These are phyloP conservation scores for Passalora sequoiae DNA, from an alignment of 2,329 filamentous ascomycete genomes.

Conservation along the genomic window DNA sequence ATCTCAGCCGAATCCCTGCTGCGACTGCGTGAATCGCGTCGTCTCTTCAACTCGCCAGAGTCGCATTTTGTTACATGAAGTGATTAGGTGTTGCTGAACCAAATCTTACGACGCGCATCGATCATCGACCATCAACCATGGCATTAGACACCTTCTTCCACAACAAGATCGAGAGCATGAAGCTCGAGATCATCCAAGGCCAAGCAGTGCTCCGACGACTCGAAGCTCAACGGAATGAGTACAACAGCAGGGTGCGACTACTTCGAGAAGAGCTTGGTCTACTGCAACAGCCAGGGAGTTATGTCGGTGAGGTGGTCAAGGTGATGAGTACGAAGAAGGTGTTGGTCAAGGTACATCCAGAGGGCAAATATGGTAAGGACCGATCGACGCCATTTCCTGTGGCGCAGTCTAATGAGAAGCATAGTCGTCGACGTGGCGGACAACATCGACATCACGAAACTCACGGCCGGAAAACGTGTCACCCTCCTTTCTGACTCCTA, in stretches of 20 bases:
- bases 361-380: constrained; percentile 93
- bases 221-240: constrained; percentile 97
- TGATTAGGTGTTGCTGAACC: too few relatives aligned
- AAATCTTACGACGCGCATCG: too few relatives aligned
- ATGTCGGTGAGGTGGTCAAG: constrained; percentile 99
- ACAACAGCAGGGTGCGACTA: constrained; percentile 95
- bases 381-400: neutral
- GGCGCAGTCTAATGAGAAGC: neutral
- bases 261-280: constrained; percentile 92
- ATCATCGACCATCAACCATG: too few relatives aligned
- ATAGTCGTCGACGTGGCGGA: constrained; percentile 93
- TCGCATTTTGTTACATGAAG: too few relatives aligned
- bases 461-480: constrained; percentile 95
- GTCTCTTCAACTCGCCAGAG: too few relatives aligned
- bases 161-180: constrained; percentile 99
- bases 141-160: constrained; percentile 99
- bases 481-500: constrained; percentile 95
- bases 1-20: too few relatives aligned
- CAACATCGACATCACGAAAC: constrained; percentile 87
- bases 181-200: constrained; percentile 99
- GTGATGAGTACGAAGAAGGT: constrained; percentile 99
- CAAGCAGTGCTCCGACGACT: constrained; percentile 91
- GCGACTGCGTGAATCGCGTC: too few relatives aligned
- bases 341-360: constrained; percentile 95
- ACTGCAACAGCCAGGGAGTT: constrained; percentile 93